phyloP scores from a whole-genome alignment of 345 rosid species.

The Gossypium anomalum region DNA sequence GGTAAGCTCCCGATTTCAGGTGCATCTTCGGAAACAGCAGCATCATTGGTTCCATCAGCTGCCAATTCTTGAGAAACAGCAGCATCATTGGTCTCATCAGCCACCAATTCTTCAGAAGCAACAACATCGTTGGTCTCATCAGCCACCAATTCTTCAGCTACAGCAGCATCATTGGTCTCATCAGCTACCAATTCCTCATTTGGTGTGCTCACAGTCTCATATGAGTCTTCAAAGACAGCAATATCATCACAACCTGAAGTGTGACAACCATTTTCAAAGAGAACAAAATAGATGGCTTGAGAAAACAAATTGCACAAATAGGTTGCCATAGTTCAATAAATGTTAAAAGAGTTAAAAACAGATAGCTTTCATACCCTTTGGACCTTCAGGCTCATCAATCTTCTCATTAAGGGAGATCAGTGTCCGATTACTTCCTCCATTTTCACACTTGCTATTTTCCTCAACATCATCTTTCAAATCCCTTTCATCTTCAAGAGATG shows the following conservation, averaged over 20 bases:
- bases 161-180: not conserved
- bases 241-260: slow-evolving; percentile 8
- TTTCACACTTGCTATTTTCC: slow-evolving; percentile 11
- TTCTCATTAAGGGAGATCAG: slow-evolving; percentile 2
- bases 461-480: slow-evolving; percentile 14
- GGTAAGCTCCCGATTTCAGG: not conserved
- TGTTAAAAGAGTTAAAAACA: not conserved
- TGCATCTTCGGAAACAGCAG: not conserved
- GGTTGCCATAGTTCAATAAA: not conserved
- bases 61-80: too few relatives aligned
- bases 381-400: slow-evolving; percentile 18
- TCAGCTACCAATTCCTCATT: not conserved
- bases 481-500: slow-evolving; percentile 27
- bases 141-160: not conserved
- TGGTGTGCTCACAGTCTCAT: not conserved
- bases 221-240: not conserved
- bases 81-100: not conserved
- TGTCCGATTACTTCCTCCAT: not conserved
- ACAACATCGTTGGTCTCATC: not conserved
- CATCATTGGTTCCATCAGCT: not conserved
- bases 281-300: not conserved
- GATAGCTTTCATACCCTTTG: slow-evolving; percentile 22
- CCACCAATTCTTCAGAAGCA: not conserved
- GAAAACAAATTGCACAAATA: not conserved
- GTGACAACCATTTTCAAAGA: not conserved